Evolutionary conservation across 2,329 filamentous ascomycete species (phyloP), one percentile per base, ranked within the genome.

Genomic region (Ceratocystis cubensis): DNA sequence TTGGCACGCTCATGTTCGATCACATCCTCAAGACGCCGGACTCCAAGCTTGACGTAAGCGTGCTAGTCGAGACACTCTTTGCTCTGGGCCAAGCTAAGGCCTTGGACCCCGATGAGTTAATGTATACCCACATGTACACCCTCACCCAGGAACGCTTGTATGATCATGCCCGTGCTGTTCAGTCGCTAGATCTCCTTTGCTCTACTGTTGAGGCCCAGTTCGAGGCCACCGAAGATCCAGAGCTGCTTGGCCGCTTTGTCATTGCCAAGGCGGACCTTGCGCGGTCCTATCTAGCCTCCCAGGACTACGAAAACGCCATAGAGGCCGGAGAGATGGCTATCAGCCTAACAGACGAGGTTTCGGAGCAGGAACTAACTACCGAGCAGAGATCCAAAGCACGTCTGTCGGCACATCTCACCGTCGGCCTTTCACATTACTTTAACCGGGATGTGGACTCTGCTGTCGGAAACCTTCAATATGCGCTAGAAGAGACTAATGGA

Each of bases 231-330:
- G 92, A 97, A 74, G 93, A 90, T 0, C 75, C 85, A 0, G 77
- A 85, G 10, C 83, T 89, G 4, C 83, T 97, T 13, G 85, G 84
- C 5, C 84, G 82, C 25, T 96, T 92, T 73, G 88, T 90, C 0
- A 81, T 95, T 67, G 89, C 89, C 28, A 95, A 92, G 74, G 84
- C 89, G 0, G 95, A 99, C 73, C 81, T 96, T 8, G 89, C 91
- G 5, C 84, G 95, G n/a, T 87, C 87, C 22, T 86, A 91, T 65
- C 83, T 99, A 0, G 89, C 91, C 0, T 77, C 81, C 5, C 79
- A 82, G 0, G 78, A 82, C 10, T 91, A 88, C 71, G 76, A 82
- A 0, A 77, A 84, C 64, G 92, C 94, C 0, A 82, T 87, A 2
- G 89, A 94, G 61, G 89, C 88, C 70, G 91, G 90, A 30, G 88